Evolutionary conservation across 352 stramenopile species (phyloP), one percentile per base, ranked within the genome.

Genomic region (Peronospora tabacina): DNA sequence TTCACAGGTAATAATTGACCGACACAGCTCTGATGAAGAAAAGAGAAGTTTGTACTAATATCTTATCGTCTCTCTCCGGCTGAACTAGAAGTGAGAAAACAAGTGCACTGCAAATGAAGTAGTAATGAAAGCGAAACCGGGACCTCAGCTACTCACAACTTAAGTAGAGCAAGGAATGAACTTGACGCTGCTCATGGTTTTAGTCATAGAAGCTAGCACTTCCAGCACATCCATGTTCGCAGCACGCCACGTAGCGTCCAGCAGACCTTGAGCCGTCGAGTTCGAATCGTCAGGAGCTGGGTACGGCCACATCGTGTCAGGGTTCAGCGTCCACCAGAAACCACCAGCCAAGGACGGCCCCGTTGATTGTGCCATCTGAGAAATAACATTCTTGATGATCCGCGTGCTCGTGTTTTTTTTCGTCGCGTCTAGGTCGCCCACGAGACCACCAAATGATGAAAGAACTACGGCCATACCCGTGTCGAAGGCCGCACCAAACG

Each of bases 261-360:
- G 49, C 4, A 93, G 52, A 44, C 82, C 82, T 12, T 75, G 61
- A 17, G 52, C 51, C 10, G 72, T 83, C 2, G 58, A 20, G 55
- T 86, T 85, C 13, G 56, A 58, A 29, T 68, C 55, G 55, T 90
- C 68, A n/a, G 82, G 82, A 20, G 76, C 67, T 17, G 77, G 75
- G 63, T 90, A 88, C 13, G 78, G 58, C 79, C 80, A 93, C 55
- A 61, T 61, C 15, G 75, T 80, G 45, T 90, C 82, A 6, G 79
- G 79, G 69, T 93, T 93, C 7, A 93, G 53, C 20, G 73, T 77
- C 58, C 63, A 84, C 76, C 77, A 93, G 55, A 93, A 93, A 17
- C 82, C 82, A 33, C 82, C 82, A 1, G 76, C 75, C 2, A 93
- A 61, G 36, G 41, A 65, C 3, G 58, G 61, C 42, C 82, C 70